phyloP scores from a whole-genome alignment of 495 filamentous ascomycete species.

The Aspergillus olivimuriae region DNA sequence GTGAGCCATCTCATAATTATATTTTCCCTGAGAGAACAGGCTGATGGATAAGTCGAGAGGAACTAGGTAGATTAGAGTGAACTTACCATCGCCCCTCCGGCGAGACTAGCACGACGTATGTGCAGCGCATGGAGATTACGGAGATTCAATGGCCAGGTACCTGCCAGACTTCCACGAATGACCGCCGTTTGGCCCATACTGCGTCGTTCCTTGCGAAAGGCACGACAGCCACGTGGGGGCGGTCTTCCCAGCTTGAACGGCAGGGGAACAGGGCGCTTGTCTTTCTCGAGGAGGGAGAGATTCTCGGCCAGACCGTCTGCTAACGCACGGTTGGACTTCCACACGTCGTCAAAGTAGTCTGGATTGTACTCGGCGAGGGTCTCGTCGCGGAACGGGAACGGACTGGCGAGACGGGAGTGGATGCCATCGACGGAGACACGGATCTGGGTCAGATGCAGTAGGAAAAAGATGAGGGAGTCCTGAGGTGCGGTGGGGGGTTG shows the following conservation, averaged over 20 bases:
- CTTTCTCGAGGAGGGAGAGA: slow-evolving; percentile 2
- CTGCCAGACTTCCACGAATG: background rate
- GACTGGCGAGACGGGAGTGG: background rate
- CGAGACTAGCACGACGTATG: too few relatives aligned
- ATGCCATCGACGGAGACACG: slow-evolving; percentile 8
- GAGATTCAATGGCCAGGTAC: background rate
- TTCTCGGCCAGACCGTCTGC: slow-evolving; percentile 5
- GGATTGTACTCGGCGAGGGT: slow-evolving; percentile 3
- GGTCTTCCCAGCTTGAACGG: background rate
- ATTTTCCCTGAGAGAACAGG: too few relatives aligned
- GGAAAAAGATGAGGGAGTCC: slow-evolving; percentile 5
- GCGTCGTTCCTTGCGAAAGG: slow-evolving; percentile 1
- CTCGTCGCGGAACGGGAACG: slow-evolving; percentile 5
- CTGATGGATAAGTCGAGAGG: background rate
- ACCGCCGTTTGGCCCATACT: background rate
- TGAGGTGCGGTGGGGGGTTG: slow-evolving; percentile 1
- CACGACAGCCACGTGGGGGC: background rate
- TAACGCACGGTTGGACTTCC: slow-evolving; percentile 9
- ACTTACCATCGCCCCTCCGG: background rate
- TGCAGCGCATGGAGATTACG: background rate
- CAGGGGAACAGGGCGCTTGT: background rate
- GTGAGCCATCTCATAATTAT: too few relatives aligned
- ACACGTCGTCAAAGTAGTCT: slow-evolving; percentile 18
- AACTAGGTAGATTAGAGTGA: background rate
- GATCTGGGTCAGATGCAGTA: slow-evolving; percentile 13